Base-by-base conservation (phyloP, 2,329 filamentous ascomycete genomes). In the Penicillium verrucosum region DNA sequence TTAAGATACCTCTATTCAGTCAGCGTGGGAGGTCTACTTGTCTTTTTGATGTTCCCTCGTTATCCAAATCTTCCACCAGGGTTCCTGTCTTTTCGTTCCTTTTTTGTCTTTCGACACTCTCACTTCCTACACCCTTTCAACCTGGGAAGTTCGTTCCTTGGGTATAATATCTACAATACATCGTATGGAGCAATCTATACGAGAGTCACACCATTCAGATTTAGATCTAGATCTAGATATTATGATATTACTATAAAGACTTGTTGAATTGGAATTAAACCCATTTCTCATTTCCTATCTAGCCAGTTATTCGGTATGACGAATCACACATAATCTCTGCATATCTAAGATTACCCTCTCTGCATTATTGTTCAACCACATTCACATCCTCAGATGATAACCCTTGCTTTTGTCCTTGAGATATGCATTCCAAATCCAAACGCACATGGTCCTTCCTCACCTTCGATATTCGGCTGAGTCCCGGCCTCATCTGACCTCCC, bases 1-100 rank as follows among this genome's bases (percentile, higher is more conserved):
- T 48, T 46, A 57, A 61, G 61, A 64, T 62, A 65, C 58, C 57
- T 62, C 54, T 49, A 49, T n/a, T 54, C 21, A 21, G 21, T 52
- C 54, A 57, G 49, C 50, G 49, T 57, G 54, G 54, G 54, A 57
- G 54, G 54, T 53, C 44, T 57, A 12, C 36, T 34, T 43, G 45
- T 54, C 52, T 18, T 51, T 54, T 50, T 37, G 21, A 37, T 50
- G 25, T 49, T 21, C 47, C 42, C 37, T 53, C 51, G 3, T 54
- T 54, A 21, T 27, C 34, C 34, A 54, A 18, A 12, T 47, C 27
- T 29, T 54, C 51, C 43, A 54, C 18, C 29, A 12, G 40, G 38
- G 30, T 23, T 52, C 36, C 48, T 58, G 41, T 46, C 51, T 14
- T 58, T 58, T 30, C 23, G 12, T 7, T 29, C 21, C 21, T 47